Evolutionary conservation across 257 asterid genomes (phyloP), one percentile per base, ranked within the genome.

Genomic region (Pogostemon cablin): DNA sequence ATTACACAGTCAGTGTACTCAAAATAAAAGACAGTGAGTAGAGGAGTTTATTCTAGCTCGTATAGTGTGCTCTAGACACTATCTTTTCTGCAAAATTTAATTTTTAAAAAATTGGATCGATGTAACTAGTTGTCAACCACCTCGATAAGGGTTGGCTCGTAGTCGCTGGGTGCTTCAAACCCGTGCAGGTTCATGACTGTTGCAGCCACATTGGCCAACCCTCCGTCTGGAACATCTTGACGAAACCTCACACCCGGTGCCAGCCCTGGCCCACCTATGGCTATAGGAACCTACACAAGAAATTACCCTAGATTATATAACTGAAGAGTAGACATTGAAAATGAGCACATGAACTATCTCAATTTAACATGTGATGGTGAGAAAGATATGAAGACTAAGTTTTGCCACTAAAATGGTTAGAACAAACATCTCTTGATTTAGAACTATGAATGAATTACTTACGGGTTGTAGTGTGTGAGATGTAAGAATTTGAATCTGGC

Each of bases 381-480:
- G 32, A 25, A 25, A 25, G 32, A 25, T 25, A 15, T 25, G 32
- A 1, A 25, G 32, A 25, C 32, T 25, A 1, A 25, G 32, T 25
- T 25, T 25, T 25, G 32, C 1, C 32, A 25, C 32, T 25, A 5
- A 12, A 12, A 50, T 50, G 32, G 53, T 6, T 12, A 11, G 60
- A 7, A 25, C 2, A 25, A 1, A 25, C 32, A 25, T 25, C 32
- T 25, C 32, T 25, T 25, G 32, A 1, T 25, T 25, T 25, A 25
- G 32, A 25, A 25, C 32, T 1, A 25, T 25, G 32, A 63, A 60
- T 32, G 48, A 34, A 50, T 8, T 67, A 83, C 97, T 80, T 85
- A 93, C 98, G 0, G 99, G 97, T 64, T 89, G 79, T 20, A 85
- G 84, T 0, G 97, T 93, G 88, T 93, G 99, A 53, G 99, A 93